Evolutionary conservation across 2,329 filamentous ascomycete species (phyloP).

Genomic region (Chaetomiaceae sp.): DNA sequence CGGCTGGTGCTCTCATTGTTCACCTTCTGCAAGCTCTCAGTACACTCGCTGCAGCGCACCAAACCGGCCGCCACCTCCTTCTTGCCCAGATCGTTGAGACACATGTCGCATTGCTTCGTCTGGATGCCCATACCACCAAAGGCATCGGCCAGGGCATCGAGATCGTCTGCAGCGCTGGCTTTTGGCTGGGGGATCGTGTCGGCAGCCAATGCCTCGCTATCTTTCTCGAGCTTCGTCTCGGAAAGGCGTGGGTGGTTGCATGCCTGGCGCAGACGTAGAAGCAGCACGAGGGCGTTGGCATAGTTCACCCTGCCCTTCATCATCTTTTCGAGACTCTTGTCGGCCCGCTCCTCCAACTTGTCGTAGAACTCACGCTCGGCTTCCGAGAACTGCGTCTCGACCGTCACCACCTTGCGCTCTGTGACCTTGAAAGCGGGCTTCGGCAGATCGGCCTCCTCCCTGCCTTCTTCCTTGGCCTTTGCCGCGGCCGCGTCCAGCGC

Average conservation of each 20-base stretch:
- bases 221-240: conserved; percentile 77
- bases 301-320: conserved; percentile 82
- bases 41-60: conserved; percentile 64
- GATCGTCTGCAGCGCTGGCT: conserved; percentile 54
- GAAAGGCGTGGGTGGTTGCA: conserved; percentile 93
- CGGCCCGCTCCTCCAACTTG: conserved; percentile 75
- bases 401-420: conserved; percentile 78
- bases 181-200: conserved; percentile 51
- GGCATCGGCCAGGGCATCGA: conserved; percentile 81
- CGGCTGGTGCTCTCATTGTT: conserved; percentile 41
- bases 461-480: conserved; percentile 45
- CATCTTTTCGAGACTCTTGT: conserved; percentile 83
- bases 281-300: conserved; percentile 84
- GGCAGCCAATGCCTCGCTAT: conserved; percentile 76
- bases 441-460: conserved; percentile 37
- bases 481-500: conserved; percentile 37
- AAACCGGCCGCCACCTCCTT: conserved; percentile 45
- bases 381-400: conserved; percentile 72
- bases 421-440: conserved; percentile 82
- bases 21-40: conserved; percentile 66
- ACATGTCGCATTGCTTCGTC: conserved; percentile 77
- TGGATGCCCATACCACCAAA: conserved; percentile 79
- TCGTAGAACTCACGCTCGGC: conserved; percentile 84
- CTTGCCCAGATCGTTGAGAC: conserved; percentile 62
- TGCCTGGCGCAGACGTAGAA: conserved; percentile 85